phyloP scores from a whole-genome alignment of 768 basidiomycete species.

The Cubamyces lactineus region DNA sequence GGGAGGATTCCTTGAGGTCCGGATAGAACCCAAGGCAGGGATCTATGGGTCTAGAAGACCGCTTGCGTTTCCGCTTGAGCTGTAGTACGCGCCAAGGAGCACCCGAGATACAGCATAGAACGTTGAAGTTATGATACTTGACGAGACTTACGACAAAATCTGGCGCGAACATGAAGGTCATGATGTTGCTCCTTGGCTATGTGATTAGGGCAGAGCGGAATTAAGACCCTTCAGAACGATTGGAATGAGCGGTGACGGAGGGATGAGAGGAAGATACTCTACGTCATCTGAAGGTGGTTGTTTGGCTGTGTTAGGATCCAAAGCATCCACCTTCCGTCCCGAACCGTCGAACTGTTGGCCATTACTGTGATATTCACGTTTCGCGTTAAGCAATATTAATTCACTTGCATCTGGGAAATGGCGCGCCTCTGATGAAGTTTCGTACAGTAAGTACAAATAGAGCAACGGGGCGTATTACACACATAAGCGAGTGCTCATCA shows the following conservation, averaged over 20 bases:
- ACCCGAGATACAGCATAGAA: background rate
- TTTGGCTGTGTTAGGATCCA: conserved; percentile 4
- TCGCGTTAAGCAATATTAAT: background rate
- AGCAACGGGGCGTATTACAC: too few species aligned
- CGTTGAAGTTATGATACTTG: background rate
- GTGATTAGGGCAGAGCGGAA: background rate
- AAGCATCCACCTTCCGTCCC: background rate
- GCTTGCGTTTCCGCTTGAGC: conserved; percentile 13
- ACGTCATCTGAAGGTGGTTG: background rate
- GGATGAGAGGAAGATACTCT: too few species aligned
- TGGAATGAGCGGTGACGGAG: too few species aligned
- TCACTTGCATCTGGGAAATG: too few species aligned
- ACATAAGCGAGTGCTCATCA: too few species aligned
- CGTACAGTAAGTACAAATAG: too few species aligned
- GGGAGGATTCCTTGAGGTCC: background rate
- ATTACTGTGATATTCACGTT: background rate
- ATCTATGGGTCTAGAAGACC: background rate
- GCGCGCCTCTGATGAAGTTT: too few species aligned
- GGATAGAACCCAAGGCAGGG: conserved; percentile 14
- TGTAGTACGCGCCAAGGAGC: background rate
- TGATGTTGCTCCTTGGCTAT: background rate
- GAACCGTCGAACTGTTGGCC: too few species aligned
- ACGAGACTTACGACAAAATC: conserved; percentile 8
- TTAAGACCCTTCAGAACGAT: too few species aligned
- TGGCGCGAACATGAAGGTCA: background rate